Evolutionary conservation across 768 basidiomycete species (phyloP), one percentile per base, ranked within the genome.

Genomic region (Coprinopsis cinerea): DNA sequence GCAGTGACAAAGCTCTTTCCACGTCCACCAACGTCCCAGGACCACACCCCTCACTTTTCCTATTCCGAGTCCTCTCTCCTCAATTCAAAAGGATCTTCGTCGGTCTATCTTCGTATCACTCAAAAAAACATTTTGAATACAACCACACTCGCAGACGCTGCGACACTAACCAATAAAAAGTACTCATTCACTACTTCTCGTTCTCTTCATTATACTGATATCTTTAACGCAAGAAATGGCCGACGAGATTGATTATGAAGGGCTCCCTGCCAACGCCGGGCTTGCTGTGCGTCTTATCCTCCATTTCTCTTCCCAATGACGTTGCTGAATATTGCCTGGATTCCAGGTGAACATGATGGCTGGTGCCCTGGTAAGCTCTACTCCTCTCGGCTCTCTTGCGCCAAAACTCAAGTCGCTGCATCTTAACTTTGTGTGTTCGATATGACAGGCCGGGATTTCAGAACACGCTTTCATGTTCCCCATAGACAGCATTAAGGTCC

Each of bases 391-490:
- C 10, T 30, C 43, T 43, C 24, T 41, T 44, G 32, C 27, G 15
- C 20, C 34, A 17, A 24, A 28, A 25, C 39, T 47, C n/a, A 44
- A n/a, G n/a, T n/a, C n/a, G n/a, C n/a, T n/a, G n/a, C n/a, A n/a
- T 37, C 37, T 47, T 14, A 49, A 47, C 25, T 54, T 43, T 36
- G 35, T 52, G 26, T 52, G 49, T 32, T 15, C 15, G 7, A 15
- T 32, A 32, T 47, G 53, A 22, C 64, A 95, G 93, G 96, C 96
- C 59, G 96, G 96, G 53, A 98, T 99, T 59, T 93, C 94, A 47
- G 96, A 99, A 67, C 96, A 99, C 71, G 89, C 93, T 25, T 92
- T 96, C 64, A 98, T 99, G 88, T 99, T 90, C 65, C 96, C 96
- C 4, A 73, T 98, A 55, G 96, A 99, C 71, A 95, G 92, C 61